These are phyloP conservation scores for Lachancea meyersii DNA, from an alignment of 805 yeast species.

Conservation along the genomic window DNA sequence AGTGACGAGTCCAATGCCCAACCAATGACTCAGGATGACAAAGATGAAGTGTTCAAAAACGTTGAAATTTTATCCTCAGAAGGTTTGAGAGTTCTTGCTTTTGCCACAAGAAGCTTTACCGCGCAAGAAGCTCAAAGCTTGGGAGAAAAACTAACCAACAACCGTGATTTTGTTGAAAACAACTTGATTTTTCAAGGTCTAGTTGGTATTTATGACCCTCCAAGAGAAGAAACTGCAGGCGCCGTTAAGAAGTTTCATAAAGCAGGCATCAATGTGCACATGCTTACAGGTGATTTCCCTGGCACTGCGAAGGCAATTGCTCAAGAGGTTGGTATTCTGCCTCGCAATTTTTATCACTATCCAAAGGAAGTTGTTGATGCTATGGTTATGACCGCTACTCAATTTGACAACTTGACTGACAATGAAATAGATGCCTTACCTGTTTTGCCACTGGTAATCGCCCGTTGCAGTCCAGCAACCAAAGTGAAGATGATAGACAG, in stretches of 20 bases:
- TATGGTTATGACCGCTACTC: slow-evolving; percentile 80
- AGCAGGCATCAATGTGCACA: slow-evolving; percentile 95
- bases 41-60: slow-evolving; percentile 43
- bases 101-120: slow-evolving; percentile 43
- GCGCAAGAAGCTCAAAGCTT: slow-evolving; percentile 33
- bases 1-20: slow-evolving; percentile 45
- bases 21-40: slow-evolving; percentile 48
- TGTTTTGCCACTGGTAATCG: slow-evolving; percentile 78
- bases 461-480: slow-evolving; percentile 92
- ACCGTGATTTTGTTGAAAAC: slow-evolving; percentile 41
- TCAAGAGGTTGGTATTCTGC: slow-evolving; percentile 80
- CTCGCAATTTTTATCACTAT: slow-evolving; percentile 41
- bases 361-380: slow-evolving; percentile 38
- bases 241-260: slow-evolving; percentile 72
- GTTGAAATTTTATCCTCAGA: slow-evolving; percentile 65
- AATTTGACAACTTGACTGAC: slow-evolving; percentile 65
- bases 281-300: slow-evolving; percentile 95
- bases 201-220: slow-evolving; percentile 96
- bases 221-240: slow-evolving; percentile 74
- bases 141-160: slow-evolving; percentile 21
- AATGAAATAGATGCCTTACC: slow-evolving; percentile 67
- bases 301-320: slow-evolving; percentile 85
- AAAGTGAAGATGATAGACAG: slow-evolving; percentile 87
- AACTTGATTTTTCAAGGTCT: slow-evolving; percentile 75
- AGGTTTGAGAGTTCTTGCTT: slow-evolving; percentile 80